These are phyloP conservation scores for Bipolaris gigantea DNA, from an alignment of 2,329 filamentous ascomycete genomes.

Conservation along the genomic window DNA sequence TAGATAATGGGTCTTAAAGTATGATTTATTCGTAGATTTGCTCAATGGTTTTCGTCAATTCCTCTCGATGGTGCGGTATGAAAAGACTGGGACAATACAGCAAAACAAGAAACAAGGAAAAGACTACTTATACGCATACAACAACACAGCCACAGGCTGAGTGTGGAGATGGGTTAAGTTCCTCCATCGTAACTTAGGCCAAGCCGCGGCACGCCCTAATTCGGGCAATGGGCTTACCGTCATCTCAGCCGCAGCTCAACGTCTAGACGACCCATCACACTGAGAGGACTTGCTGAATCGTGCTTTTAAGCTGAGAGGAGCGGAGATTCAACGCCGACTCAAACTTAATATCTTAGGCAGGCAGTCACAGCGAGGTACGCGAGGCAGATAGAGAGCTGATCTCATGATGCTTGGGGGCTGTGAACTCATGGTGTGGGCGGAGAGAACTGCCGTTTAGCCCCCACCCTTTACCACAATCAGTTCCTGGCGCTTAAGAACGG, in stretches of 20 bases:
- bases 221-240: constrained; percentile 22
- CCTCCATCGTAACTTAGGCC: constrained; percentile 6
- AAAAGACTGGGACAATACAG: neutral
- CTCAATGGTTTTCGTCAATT: neutral
- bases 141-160: constrained; percentile 5
- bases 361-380: neutral
- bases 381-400: constrained; percentile 7
- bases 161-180: constrained; percentile 2
- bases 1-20: neutral
- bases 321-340: constrained; percentile 3
- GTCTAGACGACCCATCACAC: constrained; percentile 12
- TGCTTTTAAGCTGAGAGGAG: neutral
- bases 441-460: constrained; percentile 11
- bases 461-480: constrained; percentile 13
- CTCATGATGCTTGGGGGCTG: constrained; percentile 1
- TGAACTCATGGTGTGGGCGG: neutral
- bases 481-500: constrained; percentile 2
- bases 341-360: neutral
- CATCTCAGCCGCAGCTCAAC: constrained; percentile 24
- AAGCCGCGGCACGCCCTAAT: constrained; percentile 16
- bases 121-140: constrained; percentile 6
- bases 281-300: neutral
- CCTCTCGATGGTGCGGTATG: neutral
- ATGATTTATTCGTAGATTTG: neutral
- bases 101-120: neutral